Base-by-base conservation (phyloP, 352 stramenopile species). In the Pythium brachiatum region DNA sequence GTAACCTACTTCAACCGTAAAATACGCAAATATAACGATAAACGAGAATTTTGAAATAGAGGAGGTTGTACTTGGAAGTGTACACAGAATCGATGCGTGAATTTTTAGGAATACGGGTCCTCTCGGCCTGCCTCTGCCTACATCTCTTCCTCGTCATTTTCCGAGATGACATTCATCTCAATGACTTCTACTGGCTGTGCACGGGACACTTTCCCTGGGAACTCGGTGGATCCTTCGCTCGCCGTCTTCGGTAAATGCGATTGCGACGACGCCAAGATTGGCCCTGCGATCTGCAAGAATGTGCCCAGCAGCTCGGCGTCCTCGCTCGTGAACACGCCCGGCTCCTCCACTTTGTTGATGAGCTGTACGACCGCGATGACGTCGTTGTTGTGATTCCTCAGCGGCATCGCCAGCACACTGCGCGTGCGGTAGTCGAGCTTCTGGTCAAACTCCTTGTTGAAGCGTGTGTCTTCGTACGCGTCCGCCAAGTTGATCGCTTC, bases 371-470 rank as follows among this genome's bases (percentile, higher is more conserved):
- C 88, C 7, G 85, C 89, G 46, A 96, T 94, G 1, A 89, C 76
- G 34, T 94, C 83, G 7, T 77, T 75, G 2, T 73, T 80, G 13
- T 73, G 73, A 71, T 94, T 88, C 26, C 76, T 78, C 16, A 97
- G 79, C 23, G 90, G 90, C 85, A 97, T 93, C 4, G 84, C 87
- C 18, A 97, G 66, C 26, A 97, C 85, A 47, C 79, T 94, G 26
- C 86, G 86, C 3, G 90, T 97, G 34, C 78, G 70, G 73, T 96
- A 97, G 3, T 75, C 88, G 56, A 85, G 83, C 39, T 94, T 95
- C 53, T 96, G 78, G 60, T 97, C 90, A 56, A 93, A 88, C 21
- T 96, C 88, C 63, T 86, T 86, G 68, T 96, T 96, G 70, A 97
- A 97, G 0, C 90, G 81, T 3, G 81, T 73, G 38, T 97, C 89